Percentiles rank a stretch among this genome's conserved stretches.
Evolutionary conservation across 2,329 filamentous ascomycete genomes (phyloP).

Genomic region (Exophiala xenobiotica): DNA sequence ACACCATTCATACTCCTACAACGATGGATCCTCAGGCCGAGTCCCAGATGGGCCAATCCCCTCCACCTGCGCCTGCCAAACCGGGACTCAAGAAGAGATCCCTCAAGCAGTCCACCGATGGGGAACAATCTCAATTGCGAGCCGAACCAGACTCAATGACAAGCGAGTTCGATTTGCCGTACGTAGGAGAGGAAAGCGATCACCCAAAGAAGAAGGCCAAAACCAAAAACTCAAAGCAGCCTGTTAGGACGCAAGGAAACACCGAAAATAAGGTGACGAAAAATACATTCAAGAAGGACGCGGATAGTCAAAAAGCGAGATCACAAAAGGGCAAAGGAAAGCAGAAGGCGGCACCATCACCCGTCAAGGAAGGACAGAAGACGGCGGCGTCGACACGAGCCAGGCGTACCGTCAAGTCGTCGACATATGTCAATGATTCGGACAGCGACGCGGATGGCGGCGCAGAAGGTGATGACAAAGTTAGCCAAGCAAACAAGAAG

Average conservation of each 20-base stretch:
- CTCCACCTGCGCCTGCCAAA: constrained; percentile 1
- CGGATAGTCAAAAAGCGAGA: not conserved
- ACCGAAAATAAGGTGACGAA: not conserved
- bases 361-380: constrained; percentile 1
- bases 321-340: not conserved
- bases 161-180: constrained; percentile 18
- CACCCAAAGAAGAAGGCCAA: constrained; percentile 13
- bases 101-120: not conserved
- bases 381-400: constrained; percentile 14
- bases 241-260: not conserved
- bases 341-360: not conserved
- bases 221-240: constrained; percentile 3
- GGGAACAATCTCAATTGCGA: constrained; percentile 1
- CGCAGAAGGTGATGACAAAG: not conserved
- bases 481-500: not conserved
- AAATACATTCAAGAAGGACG: not conserved
- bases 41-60: not conserved
- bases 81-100: constrained; percentile 15
- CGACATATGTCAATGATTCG: constrained; percentile 14
- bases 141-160: not conserved
- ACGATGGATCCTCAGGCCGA: constrained; percentile 4
- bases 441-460: constrained; percentile 10
- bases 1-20: not conserved
- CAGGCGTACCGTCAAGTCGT: constrained; percentile 13
- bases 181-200: constrained; percentile 2